These are phyloP conservation scores for Mollisia scopiformis DNA, from an alignment of 2,329 filamentous ascomycete genomes.

Conservation along the genomic window DNA sequence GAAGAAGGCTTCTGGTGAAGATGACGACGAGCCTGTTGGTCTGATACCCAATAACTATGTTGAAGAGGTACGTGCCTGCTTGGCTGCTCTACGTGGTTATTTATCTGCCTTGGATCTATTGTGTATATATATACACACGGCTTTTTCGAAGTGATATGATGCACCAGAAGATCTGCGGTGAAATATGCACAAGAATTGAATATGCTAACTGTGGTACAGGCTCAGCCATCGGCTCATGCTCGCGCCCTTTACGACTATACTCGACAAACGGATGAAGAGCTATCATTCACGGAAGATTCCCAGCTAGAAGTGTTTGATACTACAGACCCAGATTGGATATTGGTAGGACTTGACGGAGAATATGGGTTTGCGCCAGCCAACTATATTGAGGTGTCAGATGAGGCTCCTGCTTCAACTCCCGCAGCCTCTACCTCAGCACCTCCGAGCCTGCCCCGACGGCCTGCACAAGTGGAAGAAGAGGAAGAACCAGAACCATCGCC, in stretches of 20 bases:
- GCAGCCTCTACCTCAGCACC: slow-evolving; percentile 32
- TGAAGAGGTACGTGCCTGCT: slow-evolving; percentile 71
- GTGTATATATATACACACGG: slow-evolving; percentile 4
- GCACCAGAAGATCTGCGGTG: not conserved
- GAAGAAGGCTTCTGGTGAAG: slow-evolving; percentile 44
- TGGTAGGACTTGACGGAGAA: slow-evolving; percentile 82
- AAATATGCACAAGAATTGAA: not conserved
- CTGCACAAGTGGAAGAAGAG: slow-evolving; percentile 37
- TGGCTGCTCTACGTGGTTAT: not conserved
- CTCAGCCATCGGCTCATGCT: slow-evolving; percentile 68
- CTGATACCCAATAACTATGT: slow-evolving; percentile 91
- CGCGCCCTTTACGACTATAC: slow-evolving; percentile 98
- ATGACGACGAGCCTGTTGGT: slow-evolving; percentile 40
- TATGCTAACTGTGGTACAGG: slow-evolving; percentile 47
- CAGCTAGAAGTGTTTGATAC: slow-evolving; percentile 83
- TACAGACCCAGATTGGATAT: slow-evolving; percentile 93
- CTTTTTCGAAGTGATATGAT: not conserved
- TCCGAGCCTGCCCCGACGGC: slow-evolving; percentile 40
- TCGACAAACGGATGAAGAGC: slow-evolving; percentile 94
- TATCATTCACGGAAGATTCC: slow-evolving; percentile 92
- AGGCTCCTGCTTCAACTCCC: slow-evolving; percentile 29
- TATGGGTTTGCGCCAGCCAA: slow-evolving; percentile 96
- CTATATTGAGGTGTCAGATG: slow-evolving; percentile 76
- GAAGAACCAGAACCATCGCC: slow-evolving; percentile 29
- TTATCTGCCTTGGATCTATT: slow-evolving; percentile 1